Evolutionary conservation across 805 yeast species (phyloP).

Genomic region (Citeromyces matritensis): DNA sequence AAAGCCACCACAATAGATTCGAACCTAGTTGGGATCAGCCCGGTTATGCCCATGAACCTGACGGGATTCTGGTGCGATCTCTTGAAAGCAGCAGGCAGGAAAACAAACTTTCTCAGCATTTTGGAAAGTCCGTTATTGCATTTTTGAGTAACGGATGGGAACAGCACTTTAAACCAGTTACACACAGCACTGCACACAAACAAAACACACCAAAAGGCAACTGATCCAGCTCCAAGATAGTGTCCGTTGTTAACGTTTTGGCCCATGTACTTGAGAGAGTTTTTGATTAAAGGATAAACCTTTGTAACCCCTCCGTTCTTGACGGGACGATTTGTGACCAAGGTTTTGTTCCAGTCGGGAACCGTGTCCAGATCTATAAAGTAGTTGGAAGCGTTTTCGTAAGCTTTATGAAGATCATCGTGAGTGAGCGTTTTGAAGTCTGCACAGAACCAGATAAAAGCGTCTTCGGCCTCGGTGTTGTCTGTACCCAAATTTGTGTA

Average conservation of each 20-base stretch:
- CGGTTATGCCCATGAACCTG: slow-evolving; percentile 15
- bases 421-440: too few relatives aligned
- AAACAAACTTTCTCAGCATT: slow-evolving; percentile 4
- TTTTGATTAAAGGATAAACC: background rate
- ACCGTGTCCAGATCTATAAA: background rate
- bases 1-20: slow-evolving; percentile 26
- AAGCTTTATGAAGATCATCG: too few relatives aligned
- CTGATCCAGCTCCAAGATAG: slow-evolving; percentile 1
- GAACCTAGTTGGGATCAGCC: slow-evolving; percentile 34
- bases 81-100: slow-evolving; percentile 3
- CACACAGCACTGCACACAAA: background rate
- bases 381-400: too few relatives aligned
- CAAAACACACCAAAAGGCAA: background rate
- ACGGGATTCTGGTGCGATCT: slow-evolving; percentile 6
- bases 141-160: slow-evolving; percentile 3
- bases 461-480: too few relatives aligned
- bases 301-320: background rate
- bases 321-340: background rate
- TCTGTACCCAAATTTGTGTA: too few relatives aligned
- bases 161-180: background rate
- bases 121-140: slow-evolving; percentile 18
- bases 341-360: background rate
- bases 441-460: too few relatives aligned
- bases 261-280: background rate
- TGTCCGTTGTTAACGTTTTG: background rate